These are phyloP conservation scores for Cladosporium sp. DNA, from an alignment of 2,329 filamentous ascomycete species.

Conservation along the genomic window DNA sequence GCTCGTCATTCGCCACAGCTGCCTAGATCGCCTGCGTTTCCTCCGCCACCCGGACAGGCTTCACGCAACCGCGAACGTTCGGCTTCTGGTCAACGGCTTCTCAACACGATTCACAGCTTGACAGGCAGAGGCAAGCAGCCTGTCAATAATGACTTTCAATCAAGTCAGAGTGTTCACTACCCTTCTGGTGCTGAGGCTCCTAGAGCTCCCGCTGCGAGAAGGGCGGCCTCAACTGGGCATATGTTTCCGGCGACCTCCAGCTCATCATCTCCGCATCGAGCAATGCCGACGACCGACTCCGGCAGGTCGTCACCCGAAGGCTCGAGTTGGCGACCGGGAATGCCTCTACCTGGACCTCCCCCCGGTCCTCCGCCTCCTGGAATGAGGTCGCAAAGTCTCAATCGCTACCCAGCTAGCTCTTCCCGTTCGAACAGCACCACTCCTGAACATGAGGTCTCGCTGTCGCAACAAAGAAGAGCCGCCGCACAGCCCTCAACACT, in stretches of 20 bases:
- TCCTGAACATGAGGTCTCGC: constrained; percentile 18
- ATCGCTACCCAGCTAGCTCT: constrained; percentile 46
- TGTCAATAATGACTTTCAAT: constrained; percentile 17
- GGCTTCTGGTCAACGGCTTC: constrained; percentile 33
- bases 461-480: constrained; percentile 52
- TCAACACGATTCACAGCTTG: constrained; percentile 22
- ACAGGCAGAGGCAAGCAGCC: constrained; percentile 31
- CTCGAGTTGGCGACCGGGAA: constrained; percentile 59
- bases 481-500: constrained; percentile 57
- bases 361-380: constrained; percentile 68
- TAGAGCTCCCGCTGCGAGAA: constrained; percentile 62
- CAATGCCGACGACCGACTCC: constrained; percentile 37
- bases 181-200: constrained; percentile 28
- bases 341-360: constrained; percentile 73
- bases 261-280: constrained; percentile 5
- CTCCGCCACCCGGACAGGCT: constrained; percentile 31
- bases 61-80: constrained; percentile 37
- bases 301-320: constrained; percentile 53
- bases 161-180: constrained; percentile 20
- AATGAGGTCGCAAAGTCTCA: constrained; percentile 67
- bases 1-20: constrained; percentile 29
- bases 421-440: constrained; percentile 18
- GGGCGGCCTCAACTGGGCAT: constrained; percentile 67
- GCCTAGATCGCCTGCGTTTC: constrained; percentile 28
- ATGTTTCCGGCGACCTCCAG: constrained; percentile 39